Base-by-base conservation (phyloP, 2,329 filamentous ascomycete genomes). In the Hypocrella siamensis region DNA sequence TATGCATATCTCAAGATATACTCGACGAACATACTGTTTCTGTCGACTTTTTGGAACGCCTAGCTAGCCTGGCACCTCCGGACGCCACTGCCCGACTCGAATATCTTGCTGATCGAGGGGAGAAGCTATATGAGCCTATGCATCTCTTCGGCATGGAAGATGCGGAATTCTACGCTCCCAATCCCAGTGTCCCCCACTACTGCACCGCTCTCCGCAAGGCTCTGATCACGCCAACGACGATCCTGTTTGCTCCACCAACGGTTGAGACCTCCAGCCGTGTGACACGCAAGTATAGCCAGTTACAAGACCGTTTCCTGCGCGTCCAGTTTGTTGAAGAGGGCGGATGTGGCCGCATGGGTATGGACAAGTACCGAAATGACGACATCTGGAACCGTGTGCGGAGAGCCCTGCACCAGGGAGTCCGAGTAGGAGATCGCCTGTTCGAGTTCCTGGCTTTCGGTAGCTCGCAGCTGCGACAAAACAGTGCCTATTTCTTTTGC, bases 381-480 rank as follows among this genome's bases (percentile, higher is more conserved):
- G 70, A 80, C 33, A 50, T 93, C 0, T 93, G 81, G 51, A 72
- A 72, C 17, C 70, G 84, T 10, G 67, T 94, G 15, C 72, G 73
- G 39, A 67, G 78, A 30, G 70, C 78, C 0, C 59, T 96, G 46
- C 65, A 58, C 28, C 70, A 90, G 34, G 90, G 90, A 1, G 88
- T 98, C 40, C 63, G 63, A 1, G 75, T 98, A 31, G 90, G 83
- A 4, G 80, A 78, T 39, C 75, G 83, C 6, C 71, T 73, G 36
- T 98, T 85, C 51, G 70, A 88, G 42, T 96, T 96, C 40, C 69
- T 98, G 17, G 90, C 88, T 0, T 94, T 86, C 56, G 88, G 90
- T 0, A 96, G 90, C 51, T 94, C 90, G 0, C 90, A 98, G 45
- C 81, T 98, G 37, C 73, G 88, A 31, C 86, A 96, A 47, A 76